Base-by-base conservation (phyloP, 768 basidiomycete genomes). In the Rhodotorula paludigena region DNA sequence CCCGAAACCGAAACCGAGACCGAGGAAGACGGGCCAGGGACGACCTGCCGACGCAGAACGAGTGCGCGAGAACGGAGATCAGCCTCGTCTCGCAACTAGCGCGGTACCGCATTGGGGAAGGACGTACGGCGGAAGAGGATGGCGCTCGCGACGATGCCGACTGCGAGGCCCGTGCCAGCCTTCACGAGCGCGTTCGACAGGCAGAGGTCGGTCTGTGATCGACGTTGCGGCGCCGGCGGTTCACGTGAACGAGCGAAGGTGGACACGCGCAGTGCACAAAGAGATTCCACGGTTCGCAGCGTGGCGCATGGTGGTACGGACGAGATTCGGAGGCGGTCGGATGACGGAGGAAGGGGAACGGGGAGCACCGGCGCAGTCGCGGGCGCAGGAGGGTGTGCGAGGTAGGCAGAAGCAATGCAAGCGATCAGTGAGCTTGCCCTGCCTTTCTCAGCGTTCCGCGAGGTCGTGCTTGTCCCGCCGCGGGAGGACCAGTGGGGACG, bases 41-140 rank as follows among this genome's bases (percentile, higher is more conserved):
- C 92, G 89, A 82, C 91, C 91, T 92, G 77, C 33, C 35, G 5
- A 16, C 30, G 10, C 1, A n/a, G n/a, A n/a, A n/a, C n/a, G n/a
- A n/a, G n/a, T n/a, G n/a, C n/a, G n/a, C n/a, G n/a, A n/a, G n/a
- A n/a, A n/a, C n/a, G n/a, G n/a, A n/a, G n/a, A n/a, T n/a, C n/a
- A n/a, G n/a, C n/a, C n/a, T n/a, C n/a, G n/a, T n/a, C n/a, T n/a
- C n/a, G n/a, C n/a, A n/a, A n/a, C n/a, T n/a, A n/a, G n/a, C n/a
- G n/a, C n/a, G n/a, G n/a, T n/a, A n/a, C n/a, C n/a, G n/a, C n/a
- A n/a, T n/a, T n/a, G n/a, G n/a, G n/a, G 15, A n/a, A 4, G 63
- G 6, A 87, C 90, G 78, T 76, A 94, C 92, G 85, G 79, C 86
- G 86, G 85, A 94, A 93, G 78, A 92, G 82, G 73, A 94, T 85